phyloP scores from a whole-genome alignment of 2,329 filamentous ascomycete species.

The Coniella vitis region DNA sequence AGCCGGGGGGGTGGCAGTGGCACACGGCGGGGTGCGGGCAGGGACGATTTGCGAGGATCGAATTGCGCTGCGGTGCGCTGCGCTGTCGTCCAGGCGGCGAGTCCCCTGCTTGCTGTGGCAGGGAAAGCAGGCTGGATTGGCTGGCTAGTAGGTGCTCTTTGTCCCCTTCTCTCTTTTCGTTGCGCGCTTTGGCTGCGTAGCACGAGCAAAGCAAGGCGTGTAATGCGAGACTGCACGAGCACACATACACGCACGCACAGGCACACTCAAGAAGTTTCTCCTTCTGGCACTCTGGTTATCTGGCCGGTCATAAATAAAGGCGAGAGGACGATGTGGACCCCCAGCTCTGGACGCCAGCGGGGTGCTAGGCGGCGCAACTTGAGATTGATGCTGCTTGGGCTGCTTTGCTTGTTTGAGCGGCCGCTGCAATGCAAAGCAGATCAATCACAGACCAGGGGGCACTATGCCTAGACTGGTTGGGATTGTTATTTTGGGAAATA shows the following conservation, averaged over 20 bases:
- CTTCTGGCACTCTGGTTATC: too few species aligned
- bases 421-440: slow-evolving; percentile 12
- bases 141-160: too few species aligned
- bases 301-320: too few species aligned
- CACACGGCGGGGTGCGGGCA: slow-evolving; percentile 10
- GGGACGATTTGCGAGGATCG: slow-evolving; percentile 13
- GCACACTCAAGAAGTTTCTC: too few species aligned
- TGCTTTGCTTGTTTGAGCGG: not conserved
- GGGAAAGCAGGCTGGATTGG: too few species aligned
- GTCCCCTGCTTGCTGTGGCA: too few species aligned
- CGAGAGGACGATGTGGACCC: too few species aligned
- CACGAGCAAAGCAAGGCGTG: not conserved
- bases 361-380: too few species aligned
- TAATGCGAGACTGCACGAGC: not conserved
- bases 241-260: too few species aligned
- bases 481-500: too few species aligned
- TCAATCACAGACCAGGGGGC: slow-evolving; percentile 14
- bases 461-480: not conserved
- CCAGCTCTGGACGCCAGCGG: too few species aligned
- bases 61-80: not conserved
- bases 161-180: too few species aligned
- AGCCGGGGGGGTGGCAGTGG: not conserved
- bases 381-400: slow-evolving; percentile 4
- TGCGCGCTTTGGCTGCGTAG: not conserved
- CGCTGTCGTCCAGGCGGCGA: not conserved